Conservation (phyloP, 2,329 filamentous ascomycete genomes). For the Graphiopsis chlorocephala region DNA sequence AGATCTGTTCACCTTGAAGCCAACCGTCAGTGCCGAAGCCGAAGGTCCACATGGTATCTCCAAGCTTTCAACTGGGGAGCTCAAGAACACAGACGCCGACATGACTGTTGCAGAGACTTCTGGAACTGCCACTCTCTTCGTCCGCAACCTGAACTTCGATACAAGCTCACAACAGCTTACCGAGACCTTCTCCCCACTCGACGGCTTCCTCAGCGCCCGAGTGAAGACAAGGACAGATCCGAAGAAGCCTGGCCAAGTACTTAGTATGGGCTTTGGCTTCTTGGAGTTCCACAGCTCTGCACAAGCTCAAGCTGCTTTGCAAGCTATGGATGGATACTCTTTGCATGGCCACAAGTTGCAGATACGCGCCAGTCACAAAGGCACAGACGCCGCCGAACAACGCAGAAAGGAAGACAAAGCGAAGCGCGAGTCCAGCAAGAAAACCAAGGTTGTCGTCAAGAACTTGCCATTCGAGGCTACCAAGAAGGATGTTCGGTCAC, state of each 20-base stretch:
- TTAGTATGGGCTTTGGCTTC: constrained; percentile 98
- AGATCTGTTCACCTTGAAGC: constrained; percentile 61
- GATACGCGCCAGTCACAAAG: constrained; percentile 84
- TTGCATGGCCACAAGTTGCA: constrained; percentile 85
- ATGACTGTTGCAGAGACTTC: constrained; percentile 58
- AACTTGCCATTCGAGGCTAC: constrained; percentile 94
- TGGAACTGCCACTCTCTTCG: constrained; percentile 67
- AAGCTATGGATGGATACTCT: constrained; percentile 81
- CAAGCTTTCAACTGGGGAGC: constrained; percentile 66
- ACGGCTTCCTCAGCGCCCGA: constrained; percentile 82
- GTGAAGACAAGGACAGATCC: constrained; percentile 92
- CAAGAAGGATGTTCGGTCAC: constrained; percentile 83
- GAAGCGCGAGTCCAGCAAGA: constrained; percentile 72
- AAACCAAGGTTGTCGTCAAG: constrained; percentile 95
- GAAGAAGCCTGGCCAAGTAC: constrained; percentile 80
- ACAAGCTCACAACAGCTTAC: constrained; percentile 76
- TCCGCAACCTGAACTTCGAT: constrained; percentile 89
- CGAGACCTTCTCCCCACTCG: constrained; percentile 74
- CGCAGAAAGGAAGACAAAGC: constrained; percentile 76
- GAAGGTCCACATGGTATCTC: constrained; percentile 38
- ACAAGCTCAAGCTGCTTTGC: constrained; percentile 74
- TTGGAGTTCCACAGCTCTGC: constrained; percentile 78
- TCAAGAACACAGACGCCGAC: constrained; percentile 56
- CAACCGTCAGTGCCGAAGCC: constrained; percentile 25
- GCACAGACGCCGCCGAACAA: constrained; percentile 82